phyloP scores from a whole-genome alignment of 192 early-diverging fungal genomes.

The Podila minutissima region DNA sequence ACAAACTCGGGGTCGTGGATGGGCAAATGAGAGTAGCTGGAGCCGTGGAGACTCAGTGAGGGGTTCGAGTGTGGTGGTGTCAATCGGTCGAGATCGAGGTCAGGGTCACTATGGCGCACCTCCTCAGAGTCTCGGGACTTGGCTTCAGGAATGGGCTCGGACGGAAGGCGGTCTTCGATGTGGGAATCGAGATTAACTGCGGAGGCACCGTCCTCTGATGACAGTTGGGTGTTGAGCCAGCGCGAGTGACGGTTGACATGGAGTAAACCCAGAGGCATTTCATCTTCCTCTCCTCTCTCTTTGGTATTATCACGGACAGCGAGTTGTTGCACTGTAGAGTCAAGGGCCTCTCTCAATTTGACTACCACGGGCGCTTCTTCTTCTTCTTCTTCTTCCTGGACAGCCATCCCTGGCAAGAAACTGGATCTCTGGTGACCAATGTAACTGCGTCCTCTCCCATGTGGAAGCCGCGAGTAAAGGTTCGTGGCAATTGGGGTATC shows the following conservation, averaged over 20 bases:
- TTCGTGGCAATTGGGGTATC: background rate
- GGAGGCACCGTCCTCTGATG: conserved; percentile 20
- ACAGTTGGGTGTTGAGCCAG: conserved; percentile 29
- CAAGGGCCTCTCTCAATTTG: background rate
- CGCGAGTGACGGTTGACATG: conserved; percentile 24
- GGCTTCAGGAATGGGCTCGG: conserved; percentile 17
- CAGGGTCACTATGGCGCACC: background rate
- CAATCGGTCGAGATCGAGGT: conserved; percentile 3
- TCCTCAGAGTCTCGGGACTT: background rate
- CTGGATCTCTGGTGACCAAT: conserved; percentile 4
- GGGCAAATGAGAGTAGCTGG: conserved; percentile 16
- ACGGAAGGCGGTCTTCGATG: conserved; percentile 7
- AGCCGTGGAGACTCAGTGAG: conserved; percentile 21
- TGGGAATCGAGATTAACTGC: background rate
- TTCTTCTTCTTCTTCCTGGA: background rate
- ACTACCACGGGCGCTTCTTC: no score
- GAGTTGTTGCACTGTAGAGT: background rate
- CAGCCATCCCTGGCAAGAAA: conserved; percentile 1
- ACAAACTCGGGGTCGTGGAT: conserved; percentile 22
- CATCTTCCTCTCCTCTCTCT: conserved; percentile 18
- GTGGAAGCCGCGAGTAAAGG: background rate
- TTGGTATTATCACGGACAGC: background rate
- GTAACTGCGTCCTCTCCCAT: background rate
- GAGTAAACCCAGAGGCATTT: conserved; percentile 14
- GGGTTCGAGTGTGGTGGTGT: conserved; percentile 20